A percentile compares a stretch with the other conserved stretches of the same genome.
These are phyloP conservation scores for Sporothrix pallida DNA, from an alignment of 2,329 filamentous ascomycete species.

Conservation along the genomic window DNA sequence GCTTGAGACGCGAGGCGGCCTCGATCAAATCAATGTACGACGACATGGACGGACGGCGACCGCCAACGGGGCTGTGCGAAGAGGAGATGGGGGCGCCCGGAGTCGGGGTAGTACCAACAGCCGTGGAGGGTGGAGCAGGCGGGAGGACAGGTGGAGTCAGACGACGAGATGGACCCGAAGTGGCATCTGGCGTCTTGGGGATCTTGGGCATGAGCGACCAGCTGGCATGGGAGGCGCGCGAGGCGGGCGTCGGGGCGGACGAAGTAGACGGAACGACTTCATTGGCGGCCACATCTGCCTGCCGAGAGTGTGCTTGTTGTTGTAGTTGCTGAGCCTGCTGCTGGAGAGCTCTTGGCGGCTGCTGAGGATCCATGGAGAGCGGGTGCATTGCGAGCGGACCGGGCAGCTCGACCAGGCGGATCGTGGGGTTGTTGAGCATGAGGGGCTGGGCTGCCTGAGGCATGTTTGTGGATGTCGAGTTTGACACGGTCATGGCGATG, in stretches of 20 bases:
- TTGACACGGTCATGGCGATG: constrained; percentile 26
- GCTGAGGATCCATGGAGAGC: not conserved
- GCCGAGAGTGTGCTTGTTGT: not conserved
- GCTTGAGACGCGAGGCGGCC: constrained; percentile 37
- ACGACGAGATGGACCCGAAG: not conserved
- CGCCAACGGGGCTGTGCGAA: not conserved
- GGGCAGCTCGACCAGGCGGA: constrained; percentile 18
- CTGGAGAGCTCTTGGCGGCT: constrained; percentile 14
- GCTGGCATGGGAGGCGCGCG: constrained; percentile 25
- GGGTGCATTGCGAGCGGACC: constrained; percentile 31
- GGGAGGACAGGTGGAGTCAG: constrained; percentile 3
- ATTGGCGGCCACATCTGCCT: not conserved
- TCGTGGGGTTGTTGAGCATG: constrained; percentile 23
- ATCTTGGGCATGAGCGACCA: constrained; percentile 34
- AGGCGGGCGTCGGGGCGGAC: not conserved
- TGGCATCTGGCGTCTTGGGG: constrained; percentile 18
- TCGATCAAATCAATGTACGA: constrained; percentile 40
- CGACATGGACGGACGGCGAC: constrained; percentile 25
- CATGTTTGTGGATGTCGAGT: not conserved
- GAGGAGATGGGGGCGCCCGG: not conserved
- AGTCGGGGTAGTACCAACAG: not conserved
- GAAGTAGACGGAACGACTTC: not conserved
- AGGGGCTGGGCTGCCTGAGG: not conserved
- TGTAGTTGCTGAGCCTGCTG: not conserved
- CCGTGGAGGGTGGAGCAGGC: not conserved